A percentile compares a stretch with the other conserved stretches of the same genome.
Evolutionary conservation across 768 basidiomycete species (phyloP).

Genomic region (Mycena olivaceomarginata): DNA sequence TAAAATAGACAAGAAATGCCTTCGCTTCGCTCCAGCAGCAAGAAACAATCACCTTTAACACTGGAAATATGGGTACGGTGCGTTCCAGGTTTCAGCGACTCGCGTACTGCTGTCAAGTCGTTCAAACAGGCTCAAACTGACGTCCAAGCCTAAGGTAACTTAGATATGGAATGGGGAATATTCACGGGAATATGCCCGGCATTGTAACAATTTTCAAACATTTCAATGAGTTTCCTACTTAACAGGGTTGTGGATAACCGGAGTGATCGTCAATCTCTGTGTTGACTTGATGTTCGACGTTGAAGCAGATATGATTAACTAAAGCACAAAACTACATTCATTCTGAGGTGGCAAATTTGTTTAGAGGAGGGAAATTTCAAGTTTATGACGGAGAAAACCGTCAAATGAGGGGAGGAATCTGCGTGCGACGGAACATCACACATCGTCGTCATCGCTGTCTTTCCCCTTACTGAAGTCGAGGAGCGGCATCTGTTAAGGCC

Average conservation of each 20-base stretch:
- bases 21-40: no score
- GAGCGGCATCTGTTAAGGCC: neutral
- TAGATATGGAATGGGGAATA: no score
- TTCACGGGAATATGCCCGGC: no score
- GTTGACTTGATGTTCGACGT: neutral
- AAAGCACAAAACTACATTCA: neutral
- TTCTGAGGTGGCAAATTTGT: neutral
- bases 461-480: neutral
- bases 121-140: no score
- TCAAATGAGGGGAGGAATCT: neutral
- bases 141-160: no score
- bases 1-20: no score
- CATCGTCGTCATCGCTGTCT: neutral
- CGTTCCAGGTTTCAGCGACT: no score
- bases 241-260: neutral
- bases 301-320: neutral
- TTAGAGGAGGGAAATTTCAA: neutral
- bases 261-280: neutral
- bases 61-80: no score
- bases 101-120: no score
- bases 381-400: neutral
- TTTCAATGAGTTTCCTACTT: no score
- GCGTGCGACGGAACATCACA: neutral
- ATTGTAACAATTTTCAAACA: no score
- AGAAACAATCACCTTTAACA: no score